These are phyloP conservation scores for Mycena sanguinolenta DNA, from an alignment of 768 basidiomycete species.

Conservation along the genomic window DNA sequence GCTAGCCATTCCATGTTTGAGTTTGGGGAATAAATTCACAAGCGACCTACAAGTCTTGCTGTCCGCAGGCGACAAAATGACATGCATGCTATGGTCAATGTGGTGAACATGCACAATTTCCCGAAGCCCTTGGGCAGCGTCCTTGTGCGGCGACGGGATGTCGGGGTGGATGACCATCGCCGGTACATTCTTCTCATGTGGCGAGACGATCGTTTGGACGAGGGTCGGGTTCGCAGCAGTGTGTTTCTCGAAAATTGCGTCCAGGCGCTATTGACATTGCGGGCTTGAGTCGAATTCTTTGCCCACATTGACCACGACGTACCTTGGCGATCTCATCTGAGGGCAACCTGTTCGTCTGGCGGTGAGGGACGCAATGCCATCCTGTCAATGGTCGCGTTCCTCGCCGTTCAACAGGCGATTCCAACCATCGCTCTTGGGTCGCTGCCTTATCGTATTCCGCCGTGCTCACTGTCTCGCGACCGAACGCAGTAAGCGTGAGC, in stretches of 20 bases:
- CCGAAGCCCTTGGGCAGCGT: conserved; percentile 31
- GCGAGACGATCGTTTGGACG: conserved; percentile 37
- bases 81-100: conserved; percentile 42
- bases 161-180: conserved; percentile 39
- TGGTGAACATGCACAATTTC: conserved; percentile 44
- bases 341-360: conserved; percentile 40
- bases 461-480: conserved; percentile 33
- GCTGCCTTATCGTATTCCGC: conserved; percentile 26
- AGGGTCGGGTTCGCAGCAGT: conserved; percentile 35
- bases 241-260: conserved; percentile 32
- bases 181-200: conserved; percentile 35
- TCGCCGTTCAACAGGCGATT: conserved; percentile 27
- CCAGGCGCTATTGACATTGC: conserved; percentile 23
- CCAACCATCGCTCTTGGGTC: conserved; percentile 38
- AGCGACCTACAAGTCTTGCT: conserved; percentile 41
- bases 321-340: conserved; percentile 35
- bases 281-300: not conserved
- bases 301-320: not conserved
- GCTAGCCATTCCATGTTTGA: conserved; percentile 24
- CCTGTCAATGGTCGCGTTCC: conserved; percentile 38
- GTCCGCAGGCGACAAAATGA: conserved; percentile 43
- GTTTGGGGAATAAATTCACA: not conserved
- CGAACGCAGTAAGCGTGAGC: conserved; percentile 21
- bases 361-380: conserved; percentile 44
- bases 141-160: conserved; percentile 36